phyloP scores from a whole-genome alignment of 139 green algal genomes.

The Astrephomene gubernaculifera region DNA sequence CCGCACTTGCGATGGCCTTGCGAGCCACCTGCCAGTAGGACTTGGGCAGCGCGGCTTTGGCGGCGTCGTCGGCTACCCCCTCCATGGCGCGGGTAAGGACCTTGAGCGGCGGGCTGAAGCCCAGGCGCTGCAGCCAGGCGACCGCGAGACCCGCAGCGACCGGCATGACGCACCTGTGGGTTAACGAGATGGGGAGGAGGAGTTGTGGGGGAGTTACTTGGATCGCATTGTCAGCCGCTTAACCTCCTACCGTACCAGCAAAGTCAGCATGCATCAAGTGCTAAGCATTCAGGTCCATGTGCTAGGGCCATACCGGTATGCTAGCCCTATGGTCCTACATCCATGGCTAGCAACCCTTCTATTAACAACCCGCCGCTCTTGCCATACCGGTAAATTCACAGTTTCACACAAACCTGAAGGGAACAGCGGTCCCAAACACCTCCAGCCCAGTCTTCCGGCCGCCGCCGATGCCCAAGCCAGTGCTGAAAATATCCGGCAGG shows the following conservation, averaged over 20 bases:
- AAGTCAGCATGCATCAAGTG: too few species aligned
- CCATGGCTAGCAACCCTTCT: too few species aligned
- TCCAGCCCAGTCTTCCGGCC: constrained; percentile 63
- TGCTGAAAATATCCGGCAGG: constrained; percentile 65
- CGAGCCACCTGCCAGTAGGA: constrained; percentile 69
- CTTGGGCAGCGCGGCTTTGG: constrained; percentile 62
- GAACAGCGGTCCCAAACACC: constrained; percentile 51
- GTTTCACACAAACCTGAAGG: constrained; percentile 62
- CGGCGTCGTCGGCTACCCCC: constrained; percentile 64
- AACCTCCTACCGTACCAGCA: too few species aligned
- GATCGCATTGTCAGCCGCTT: too few species aligned
- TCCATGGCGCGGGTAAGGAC: constrained; percentile 68
- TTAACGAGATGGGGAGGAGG: neutral
- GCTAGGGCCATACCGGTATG: too few species aligned
- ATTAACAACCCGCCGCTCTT: too few species aligned
- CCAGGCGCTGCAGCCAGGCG: constrained; percentile 58
- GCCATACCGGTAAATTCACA: too few species aligned
- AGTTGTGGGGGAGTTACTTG: neutral
- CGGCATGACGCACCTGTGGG: constrained; percentile 52
- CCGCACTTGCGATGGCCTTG: constrained; percentile 69
- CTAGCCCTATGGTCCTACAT: too few species aligned
- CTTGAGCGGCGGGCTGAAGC: constrained; percentile 67
- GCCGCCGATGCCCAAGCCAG: constrained; percentile 64
- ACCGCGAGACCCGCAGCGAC: constrained; percentile 58
- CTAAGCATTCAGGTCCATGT: too few species aligned